Base-by-base conservation (phyloP, 1,139 yeast species). In the Geotrichum bryndzae region DNA sequence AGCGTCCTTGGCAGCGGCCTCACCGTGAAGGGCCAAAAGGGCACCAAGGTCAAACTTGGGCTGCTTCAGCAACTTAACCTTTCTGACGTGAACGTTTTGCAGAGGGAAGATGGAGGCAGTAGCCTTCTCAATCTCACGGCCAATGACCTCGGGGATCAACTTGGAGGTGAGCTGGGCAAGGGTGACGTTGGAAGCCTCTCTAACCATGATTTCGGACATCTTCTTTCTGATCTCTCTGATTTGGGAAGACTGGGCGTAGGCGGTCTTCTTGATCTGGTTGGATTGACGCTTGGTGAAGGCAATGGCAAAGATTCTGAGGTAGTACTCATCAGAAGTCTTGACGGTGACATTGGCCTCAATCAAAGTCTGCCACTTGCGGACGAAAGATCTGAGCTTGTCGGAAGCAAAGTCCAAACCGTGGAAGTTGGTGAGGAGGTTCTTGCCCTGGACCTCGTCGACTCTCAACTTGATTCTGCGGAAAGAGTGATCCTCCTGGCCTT, bases 381-480 rank as follows among this genome's bases (percentile, higher is more conserved):
- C 96, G 79, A 88, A 84, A 66, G 96, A 88, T 81, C 92, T 86
- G 77, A 88, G 82, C 84, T 88, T 89, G 83, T 89, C 96, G 69
- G 91, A 84, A 75, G 96, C 88, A 85, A 88, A 88, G 82, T 88
- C 91, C 81, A 88, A 80, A 76, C 96, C 96, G 85, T 89, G 96
- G 90, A 89, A 89, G 90, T 89, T 89, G 83, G 96, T 89, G 78
- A 89, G 83, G 77, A 88, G 83, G 85, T 88, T 87, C 84, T 88
- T 87, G 80, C 96, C 96, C 82, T 89, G 95, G 73, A 89, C 94
- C 80, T 89, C 96, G 74, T 89, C 96, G 73, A 88, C 91, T 81
- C 96, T 87, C 80, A 89, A 86, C 81, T 86, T 87, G 76, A 89
- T 82, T 82, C 88, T 88, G 83, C 91, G 89, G 87, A 85, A 86